Base-by-base conservation (phyloP, 2,329 filamentous ascomycete genomes). In the Coniochaeta sp. region DNA sequence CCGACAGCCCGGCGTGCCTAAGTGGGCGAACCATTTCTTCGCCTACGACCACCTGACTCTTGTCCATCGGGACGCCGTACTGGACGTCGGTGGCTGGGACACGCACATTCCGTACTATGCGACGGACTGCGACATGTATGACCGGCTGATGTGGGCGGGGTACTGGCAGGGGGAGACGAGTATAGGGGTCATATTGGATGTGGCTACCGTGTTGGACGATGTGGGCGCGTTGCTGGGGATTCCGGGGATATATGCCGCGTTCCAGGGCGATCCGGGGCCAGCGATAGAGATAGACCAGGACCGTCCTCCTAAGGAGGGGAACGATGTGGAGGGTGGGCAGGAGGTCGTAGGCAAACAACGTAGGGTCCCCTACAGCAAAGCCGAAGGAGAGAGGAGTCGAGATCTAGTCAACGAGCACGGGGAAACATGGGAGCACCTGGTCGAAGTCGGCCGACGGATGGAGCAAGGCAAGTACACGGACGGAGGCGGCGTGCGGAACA, bases 41-140 rank as follows among this genome's bases (percentile, higher is more conserved):
- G 75, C 79, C n/a, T 86, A 85, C 71, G 83, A 86, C 69, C 79
- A 81, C 64, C 74, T 87, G 2, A 77, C 81, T 0, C 73, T 85
- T 1, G 80, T 86, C 55, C 84, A 86, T 65, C 78, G 78, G 17
- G 73, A 71, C 26, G 78, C 81, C 0, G 78, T 80, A 65, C 73
- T 79, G 59, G 73, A 76, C 42, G 73, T 83, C 17, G 75, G 82
- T 24, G 80, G 76, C 0, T 87, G 83, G 81, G 84, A 86, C 66
- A 79, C 79, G 2, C 72, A 81, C 58, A 84, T 87, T 56, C 80
- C 82, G 0, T 86, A 79, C 65, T 85, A 85, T 68, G 75, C 77
- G 61, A 80, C 77, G 44, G 82, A 86, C 67, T 85, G 81, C 70
- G 82, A 84, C 67, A 77, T 81, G 72, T 80, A 84, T 65, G 72